Base-by-base conservation (phyloP, 2,329 filamentous ascomycete genomes). In the Eutypella sp. region DNA sequence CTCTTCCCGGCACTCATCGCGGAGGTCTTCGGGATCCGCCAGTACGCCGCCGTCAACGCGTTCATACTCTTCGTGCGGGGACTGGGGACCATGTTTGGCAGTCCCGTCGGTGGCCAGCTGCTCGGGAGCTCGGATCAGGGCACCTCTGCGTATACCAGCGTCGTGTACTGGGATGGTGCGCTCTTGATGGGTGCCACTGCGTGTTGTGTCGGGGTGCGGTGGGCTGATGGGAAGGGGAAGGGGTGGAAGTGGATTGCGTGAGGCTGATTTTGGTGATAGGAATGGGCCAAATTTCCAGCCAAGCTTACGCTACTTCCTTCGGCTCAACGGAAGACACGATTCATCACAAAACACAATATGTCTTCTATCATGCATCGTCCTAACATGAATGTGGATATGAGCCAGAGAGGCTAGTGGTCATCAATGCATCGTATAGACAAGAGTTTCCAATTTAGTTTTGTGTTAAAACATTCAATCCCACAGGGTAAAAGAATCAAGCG, bases 11-110 rank as follows among this genome's bases (percentile, higher is more conserved):
- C 70, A 0, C 65, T 70, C 9, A 67, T 74, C 13, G 67, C 69
- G n/a, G 71, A 75, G 47, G 67, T 74, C 4, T 74, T 74, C 55
- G 70, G 71, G 2, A 68, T 74, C 23, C 64, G 67, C 46, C 68
- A 69, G 40, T 74, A 73, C 49, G 70, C 70, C 1, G 68, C 68
- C 18, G 70, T 74, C 4, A 74, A 73, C 50, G 69, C 69, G 2
- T 73, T 72, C 45, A 68, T 73, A 15, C 66, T 72, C 31, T 70
- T 74, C 40, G 58, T 73, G 1, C 57, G 70, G 37, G 71, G 70
- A 1, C 52, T 71, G 7, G 70, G 69, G 0, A 68, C 66, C 1
- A 66, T 73, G 56, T 67, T 72, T 50, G 71, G 71, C 5, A 70
- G 66, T 44, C 71, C 70, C 0, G 63, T 74, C 24, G 70, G 70